phyloP scores from a whole-genome alignment of 1,284 basidiomycete species.

The Fomitopsis betulina region DNA sequence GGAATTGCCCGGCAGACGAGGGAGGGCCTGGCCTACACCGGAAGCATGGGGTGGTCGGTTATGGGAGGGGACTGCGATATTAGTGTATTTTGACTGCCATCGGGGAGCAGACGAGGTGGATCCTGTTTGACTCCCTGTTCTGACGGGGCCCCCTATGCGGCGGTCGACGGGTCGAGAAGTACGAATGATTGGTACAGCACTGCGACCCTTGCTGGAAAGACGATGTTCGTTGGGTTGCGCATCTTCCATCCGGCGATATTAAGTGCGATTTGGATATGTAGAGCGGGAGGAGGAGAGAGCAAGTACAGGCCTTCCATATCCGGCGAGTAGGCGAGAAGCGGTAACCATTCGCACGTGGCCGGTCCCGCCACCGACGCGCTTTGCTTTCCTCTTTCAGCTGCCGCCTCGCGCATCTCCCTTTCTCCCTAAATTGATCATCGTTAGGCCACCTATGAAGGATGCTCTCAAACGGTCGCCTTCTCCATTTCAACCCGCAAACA shows the following conservation, averaged over 20 bases:
- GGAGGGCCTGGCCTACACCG: neutral
- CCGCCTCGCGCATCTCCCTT: neutral
- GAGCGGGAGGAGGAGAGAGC: neutral
- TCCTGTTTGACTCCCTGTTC: neutral
- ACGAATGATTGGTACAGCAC: slow-evolving; percentile 29
- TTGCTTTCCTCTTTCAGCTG: neutral
- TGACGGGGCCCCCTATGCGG: neutral
- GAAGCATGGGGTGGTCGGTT: neutral
- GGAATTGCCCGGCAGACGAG: neutral
- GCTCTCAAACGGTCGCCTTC: neutral
- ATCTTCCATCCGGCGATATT: slow-evolving; percentile 29
- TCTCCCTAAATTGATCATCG: neutral
- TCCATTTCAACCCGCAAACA: neutral
- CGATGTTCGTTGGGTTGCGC: slow-evolving; percentile 39
- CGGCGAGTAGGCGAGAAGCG: neutral
- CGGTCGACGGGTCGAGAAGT: slow-evolving; percentile 7
- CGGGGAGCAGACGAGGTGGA: neutral
- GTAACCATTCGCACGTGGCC: neutral
- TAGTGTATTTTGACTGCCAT: neutral
- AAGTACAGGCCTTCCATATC: neutral
- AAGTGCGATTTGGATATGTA: neutral
- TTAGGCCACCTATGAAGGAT: neutral
- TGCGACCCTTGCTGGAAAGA: slow-evolving; percentile 30
- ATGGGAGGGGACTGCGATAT: neutral
- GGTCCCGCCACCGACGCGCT: neutral